Base-by-base conservation (phyloP, 352 stramenopile species). In the Elongisporangium anandrum region DNA sequence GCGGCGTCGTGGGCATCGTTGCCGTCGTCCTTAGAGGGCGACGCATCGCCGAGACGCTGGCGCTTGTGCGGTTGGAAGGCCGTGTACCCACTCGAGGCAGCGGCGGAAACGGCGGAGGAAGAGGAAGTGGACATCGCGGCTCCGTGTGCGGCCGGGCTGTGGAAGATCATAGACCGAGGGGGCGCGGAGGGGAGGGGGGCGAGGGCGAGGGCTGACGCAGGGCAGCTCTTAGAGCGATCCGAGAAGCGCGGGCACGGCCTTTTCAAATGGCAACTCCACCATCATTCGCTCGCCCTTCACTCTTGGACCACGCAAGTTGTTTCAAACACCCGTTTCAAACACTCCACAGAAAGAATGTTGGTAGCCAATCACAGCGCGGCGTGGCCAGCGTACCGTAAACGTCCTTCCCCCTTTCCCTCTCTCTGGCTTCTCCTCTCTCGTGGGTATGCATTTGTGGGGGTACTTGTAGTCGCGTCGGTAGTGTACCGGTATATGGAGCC, bases 41-140 rank as follows among this genome's bases (percentile, higher is more conserved):
- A 55, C 20, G 64, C 59, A 23, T 85, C 77, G 23, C 64, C 74
- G 16, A 79, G 58, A 38, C 78, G 81, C 73, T 88, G 78, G 17
- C 76, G 77, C 66, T 90, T 88, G 63, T 64, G 69, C 2, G 73
- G 54, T 53, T 70, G 71, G 52, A 81, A 79, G 15, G 60, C 61
- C 41, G 50, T 56, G 65, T 69, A 65, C 9, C 57, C 52, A 17
- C 22, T 67, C 29, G 57, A 48, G 2, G 56, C 17, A 1, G 64
- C 50, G 26, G 68, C 22, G 23, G 20, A 19, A 21, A 50, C 34
- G 34, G 34, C 34, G 6, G 34, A 45, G 9, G 34, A 7, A 45
- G 34, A 17, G 34, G 34, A 45, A 45, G 34, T 45, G 10, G 34
- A 45, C 34, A 45, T 45, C 10, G 34, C 34, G 34, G 34, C 34